Evolutionary conservation across 768 basidiomycete genomes (phyloP), one percentile per base, ranked within the genome.

Genomic region (Heimioporus sp.): DNA sequence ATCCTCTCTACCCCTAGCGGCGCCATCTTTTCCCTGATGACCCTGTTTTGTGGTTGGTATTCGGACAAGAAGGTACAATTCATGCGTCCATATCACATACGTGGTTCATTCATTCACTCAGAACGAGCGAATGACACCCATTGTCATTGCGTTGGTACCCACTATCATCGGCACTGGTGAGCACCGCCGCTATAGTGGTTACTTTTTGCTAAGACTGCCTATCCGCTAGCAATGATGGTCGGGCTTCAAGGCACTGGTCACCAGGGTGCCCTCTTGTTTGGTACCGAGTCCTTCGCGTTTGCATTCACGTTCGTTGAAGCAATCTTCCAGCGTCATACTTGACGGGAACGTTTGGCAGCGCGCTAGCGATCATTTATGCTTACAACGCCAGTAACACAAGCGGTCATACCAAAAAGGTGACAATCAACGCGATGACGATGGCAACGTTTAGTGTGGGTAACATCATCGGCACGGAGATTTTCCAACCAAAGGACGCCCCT

Each of bases 391-490:
- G 78, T 48, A 85, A 86, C 62, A 85, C 79, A 0, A 77, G 77
- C 32, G 82, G 82, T 0, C 80, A 83, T 46, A 86, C 83, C 7
- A 86, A 87, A 73, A 87, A 86, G 69, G 78, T 80, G 53, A 85
- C 83, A 2, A 75, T 84, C 56, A 84, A 84, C 49, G 78, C 81
- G 5, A 72, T 83, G 75, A 84, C 81, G 3, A 65, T 84, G 19
- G 73, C 34, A 12, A 35, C 15, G 12, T 12, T 12, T 35, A 11
- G 15, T 35, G 11, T 13, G 12, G 35, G 35, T 16, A 35, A 35
- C 74, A 81, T 84, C 43, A 73, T 83, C 49, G 85, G 86, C 6
- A 76, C 81, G 0, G 77, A 81, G 61, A 83, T 85, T 30, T 83
- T 87, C 60, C 80, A 78, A 31, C 79, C 83, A 0, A 75, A 79